A percentile compares a stretch with the other conserved stretches of the same genome.
Conservation (phyloP, 257 asterid species). For the Eucommia ulmoides region DNA sequence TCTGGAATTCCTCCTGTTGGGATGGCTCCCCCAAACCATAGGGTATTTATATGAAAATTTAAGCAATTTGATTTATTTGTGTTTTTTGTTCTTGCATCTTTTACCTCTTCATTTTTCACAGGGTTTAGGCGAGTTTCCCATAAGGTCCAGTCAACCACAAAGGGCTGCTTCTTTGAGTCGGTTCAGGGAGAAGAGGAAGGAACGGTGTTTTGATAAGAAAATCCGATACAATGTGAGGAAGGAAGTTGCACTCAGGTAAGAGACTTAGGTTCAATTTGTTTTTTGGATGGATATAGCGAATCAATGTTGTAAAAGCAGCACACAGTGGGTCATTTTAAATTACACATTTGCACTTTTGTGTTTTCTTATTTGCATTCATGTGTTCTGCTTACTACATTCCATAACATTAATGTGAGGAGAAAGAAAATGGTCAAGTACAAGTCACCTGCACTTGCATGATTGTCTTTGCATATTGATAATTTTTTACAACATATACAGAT, state of each 20-base stretch:
- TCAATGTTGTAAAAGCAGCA: not conserved
- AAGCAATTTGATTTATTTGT: too few species aligned
- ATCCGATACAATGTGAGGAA: not conserved
- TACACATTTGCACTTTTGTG: not conserved
- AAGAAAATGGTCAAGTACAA: not conserved
- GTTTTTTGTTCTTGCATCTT: too few species aligned
- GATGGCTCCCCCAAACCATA: too few species aligned
- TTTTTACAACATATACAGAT: too few species aligned
- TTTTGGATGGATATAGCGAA: not conserved
- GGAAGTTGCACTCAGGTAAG: not conserved
- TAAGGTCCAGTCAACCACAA: not conserved
- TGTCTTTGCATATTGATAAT: too few species aligned
- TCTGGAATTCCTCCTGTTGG: too few species aligned
- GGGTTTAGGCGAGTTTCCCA: not conserved
- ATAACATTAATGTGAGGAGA: not conserved
- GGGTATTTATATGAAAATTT: too few species aligned
- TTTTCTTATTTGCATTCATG: not conserved
- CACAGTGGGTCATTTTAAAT: not conserved
- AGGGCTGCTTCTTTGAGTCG: not conserved
- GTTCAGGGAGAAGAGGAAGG: not conserved
- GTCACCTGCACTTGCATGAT: too few species aligned
- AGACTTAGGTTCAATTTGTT: not conserved
- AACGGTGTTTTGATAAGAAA: not conserved
- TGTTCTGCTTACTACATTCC: not conserved
- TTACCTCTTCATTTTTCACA: too few species aligned